These are phyloP conservation scores for Cladosporium colombiae DNA, from an alignment of 2,329 filamentous ascomycete species.

Conservation along the genomic window DNA sequence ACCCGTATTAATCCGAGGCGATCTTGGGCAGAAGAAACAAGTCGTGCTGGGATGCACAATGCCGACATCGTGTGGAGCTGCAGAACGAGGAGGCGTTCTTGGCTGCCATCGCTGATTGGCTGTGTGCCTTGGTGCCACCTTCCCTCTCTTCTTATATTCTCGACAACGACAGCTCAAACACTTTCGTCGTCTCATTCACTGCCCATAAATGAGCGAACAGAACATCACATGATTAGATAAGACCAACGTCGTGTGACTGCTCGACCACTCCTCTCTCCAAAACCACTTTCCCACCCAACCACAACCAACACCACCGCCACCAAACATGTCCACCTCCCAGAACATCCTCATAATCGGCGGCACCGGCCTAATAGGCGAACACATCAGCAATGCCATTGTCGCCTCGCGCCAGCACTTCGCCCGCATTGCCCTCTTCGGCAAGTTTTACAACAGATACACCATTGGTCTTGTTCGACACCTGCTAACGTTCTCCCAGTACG, in stretches of 20 bases:
- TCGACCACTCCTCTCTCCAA: background rate
- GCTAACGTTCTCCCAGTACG: too few species aligned
- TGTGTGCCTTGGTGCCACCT: background rate
- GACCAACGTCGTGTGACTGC: background rate
- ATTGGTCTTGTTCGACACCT: too few species aligned
- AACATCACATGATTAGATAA: background rate
- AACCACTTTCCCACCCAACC: background rate
- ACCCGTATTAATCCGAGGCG: background rate
- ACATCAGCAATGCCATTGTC: conserved; percentile 55
- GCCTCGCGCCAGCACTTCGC: conserved; percentile 48
- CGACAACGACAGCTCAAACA: background rate
- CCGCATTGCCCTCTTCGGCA: conserved; percentile 56
- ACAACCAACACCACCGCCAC: background rate
- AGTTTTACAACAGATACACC: too few species aligned
- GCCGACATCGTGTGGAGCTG: background rate
- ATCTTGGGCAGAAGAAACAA: background rate
- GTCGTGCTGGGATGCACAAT: background rate
- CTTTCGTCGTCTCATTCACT: background rate
- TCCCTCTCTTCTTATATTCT: conserved; percentile 4
- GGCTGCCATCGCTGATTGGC: conserved; percentile 13
- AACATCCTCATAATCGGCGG: conserved; percentile 56
- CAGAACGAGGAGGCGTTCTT: conserved; percentile 2
- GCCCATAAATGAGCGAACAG: background rate
- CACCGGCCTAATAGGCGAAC: conserved; percentile 54
- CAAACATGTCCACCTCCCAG: background rate